A percentile compares a stretch with the other conserved stretches of the same genome.
Conservation (phyloP, 148 eudicot genomes). For the Dysphania ambrosioides region DNA sequence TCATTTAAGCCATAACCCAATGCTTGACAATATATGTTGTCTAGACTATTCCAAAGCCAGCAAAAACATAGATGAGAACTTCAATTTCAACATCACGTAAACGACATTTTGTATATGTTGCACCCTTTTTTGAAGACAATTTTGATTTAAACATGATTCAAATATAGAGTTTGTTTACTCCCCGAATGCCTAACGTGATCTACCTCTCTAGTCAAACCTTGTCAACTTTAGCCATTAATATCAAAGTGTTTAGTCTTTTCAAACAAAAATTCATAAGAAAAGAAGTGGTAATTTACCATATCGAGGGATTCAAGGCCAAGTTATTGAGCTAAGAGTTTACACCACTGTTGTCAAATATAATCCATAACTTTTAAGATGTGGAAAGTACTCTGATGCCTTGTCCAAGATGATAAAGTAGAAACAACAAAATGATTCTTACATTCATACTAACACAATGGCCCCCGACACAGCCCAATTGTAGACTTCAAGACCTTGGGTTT, state of each 20-base stretch:
- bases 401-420: too few species aligned
- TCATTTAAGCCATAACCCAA: neutral
- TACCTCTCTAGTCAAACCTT: neutral
- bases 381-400: too few species aligned
- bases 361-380: neutral
- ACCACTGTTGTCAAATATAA: neutral
- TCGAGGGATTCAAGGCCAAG: neutral
- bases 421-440: too few species aligned
- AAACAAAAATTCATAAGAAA: neutral
- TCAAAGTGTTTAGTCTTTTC: neutral
- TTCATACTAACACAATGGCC: too few species aligned
- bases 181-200: neutral
- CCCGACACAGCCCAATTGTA: too few species aligned
- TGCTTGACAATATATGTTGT: too few species aligned
- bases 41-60: neutral
- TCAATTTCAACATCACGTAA: neutral
- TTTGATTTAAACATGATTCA: neutral
- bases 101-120: neutral
- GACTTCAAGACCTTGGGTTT: too few species aligned
- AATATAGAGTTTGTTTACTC: neutral
- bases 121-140: neutral
- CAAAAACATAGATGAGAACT: neutral
- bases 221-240: neutral
- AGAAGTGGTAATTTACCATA: neutral
- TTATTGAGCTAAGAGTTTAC: neutral